Percentiles rank a stretch among this genome's conserved stretches.
phyloP scores from a whole-genome alignment of 441 rosid species.

The Bocquillonia castaneifolia region DNA sequence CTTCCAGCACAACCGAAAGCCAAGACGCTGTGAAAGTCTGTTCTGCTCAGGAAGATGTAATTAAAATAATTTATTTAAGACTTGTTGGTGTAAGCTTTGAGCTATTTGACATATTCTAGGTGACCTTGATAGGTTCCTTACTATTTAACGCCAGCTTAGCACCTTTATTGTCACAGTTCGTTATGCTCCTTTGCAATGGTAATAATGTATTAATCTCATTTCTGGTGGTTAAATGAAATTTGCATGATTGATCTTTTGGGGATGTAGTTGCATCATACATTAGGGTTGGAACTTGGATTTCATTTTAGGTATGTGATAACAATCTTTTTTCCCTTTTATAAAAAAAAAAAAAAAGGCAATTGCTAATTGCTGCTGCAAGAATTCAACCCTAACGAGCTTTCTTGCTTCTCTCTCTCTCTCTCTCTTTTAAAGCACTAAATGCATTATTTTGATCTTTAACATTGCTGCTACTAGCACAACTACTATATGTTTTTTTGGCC shows the following conservation, averaged over 20 bases:
- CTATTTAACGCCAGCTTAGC: conserved; percentile 1
- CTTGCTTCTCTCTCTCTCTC: too few species aligned
- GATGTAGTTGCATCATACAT: not conserved
- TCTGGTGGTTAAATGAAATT: not conserved
- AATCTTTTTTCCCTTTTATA: too few species aligned
- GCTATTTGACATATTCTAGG: conserved; percentile 19
- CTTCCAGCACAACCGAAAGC: conserved; percentile 77
- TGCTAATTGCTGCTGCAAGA: not conserved
- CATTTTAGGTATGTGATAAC: not conserved
- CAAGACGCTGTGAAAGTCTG: conserved; percentile 50
- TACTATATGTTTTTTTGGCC: too few species aligned
- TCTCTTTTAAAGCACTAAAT: too few species aligned
- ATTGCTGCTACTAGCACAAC: too few species aligned
- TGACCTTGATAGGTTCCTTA: conserved; percentile 3
- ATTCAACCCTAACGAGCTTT: too few species aligned
- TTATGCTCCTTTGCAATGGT: not conserved
- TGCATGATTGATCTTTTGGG: not conserved
- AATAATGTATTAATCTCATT: conserved; percentile 6
- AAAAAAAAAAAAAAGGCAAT: too few species aligned
- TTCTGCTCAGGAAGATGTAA: conserved; percentile 22
- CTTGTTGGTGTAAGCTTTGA: conserved; percentile 28
- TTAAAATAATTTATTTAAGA: conserved; percentile 31
- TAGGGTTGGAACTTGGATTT: not conserved
- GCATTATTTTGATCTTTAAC: too few species aligned
- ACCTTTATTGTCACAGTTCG: conserved; percentile 12